Conservation (phyloP, 495 filamentous ascomycete species). For the Hypoxylon lenormandii region DNA sequence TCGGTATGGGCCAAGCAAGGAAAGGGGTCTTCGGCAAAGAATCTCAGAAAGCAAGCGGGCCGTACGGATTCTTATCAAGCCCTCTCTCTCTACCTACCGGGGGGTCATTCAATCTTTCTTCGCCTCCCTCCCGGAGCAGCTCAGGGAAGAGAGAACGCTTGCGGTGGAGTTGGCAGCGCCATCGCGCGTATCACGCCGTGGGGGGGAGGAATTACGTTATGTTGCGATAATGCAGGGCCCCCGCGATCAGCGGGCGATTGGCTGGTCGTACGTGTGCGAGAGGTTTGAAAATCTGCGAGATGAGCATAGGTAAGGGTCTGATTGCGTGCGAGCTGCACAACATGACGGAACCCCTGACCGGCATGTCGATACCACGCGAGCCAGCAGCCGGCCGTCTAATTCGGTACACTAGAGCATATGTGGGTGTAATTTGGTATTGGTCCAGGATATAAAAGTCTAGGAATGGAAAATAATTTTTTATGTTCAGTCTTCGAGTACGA, state of each 20-base stretch:
- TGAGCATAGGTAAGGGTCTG: conserved; percentile 16
- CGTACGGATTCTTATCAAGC: not conserved
- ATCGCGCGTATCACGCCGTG: conserved; percentile 35
- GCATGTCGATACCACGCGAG: conserved; percentile 2
- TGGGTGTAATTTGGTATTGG: not conserved
- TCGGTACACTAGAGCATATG: not conserved
- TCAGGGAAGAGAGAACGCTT: conserved; percentile 11
- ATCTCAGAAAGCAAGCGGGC: not conserved
- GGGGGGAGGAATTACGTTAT: conserved; percentile 38
- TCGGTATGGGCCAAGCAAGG: not conserved
- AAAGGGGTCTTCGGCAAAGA: not conserved
- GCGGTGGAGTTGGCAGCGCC: conserved; percentile 3
- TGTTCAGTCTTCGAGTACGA: not conserved
- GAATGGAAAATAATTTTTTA: not conserved
- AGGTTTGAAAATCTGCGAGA: too few species aligned
- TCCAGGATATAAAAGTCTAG: not conserved
- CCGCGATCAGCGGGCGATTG: not conserved
- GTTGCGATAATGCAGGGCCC: conserved; percentile 1
- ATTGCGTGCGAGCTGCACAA: conserved; percentile 32
- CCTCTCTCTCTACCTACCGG: not conserved
- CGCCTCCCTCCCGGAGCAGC: conserved; percentile 24
- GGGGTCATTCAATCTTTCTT: not conserved
- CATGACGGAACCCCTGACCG: conserved; percentile 26
- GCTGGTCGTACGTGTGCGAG: not conserved
- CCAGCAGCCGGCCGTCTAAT: not conserved